A percentile compares a stretch with the other conserved stretches of the same genome.
Evolutionary conservation across 805 yeast species (phyloP).

Genomic region (Lachancea mirantina): DNA sequence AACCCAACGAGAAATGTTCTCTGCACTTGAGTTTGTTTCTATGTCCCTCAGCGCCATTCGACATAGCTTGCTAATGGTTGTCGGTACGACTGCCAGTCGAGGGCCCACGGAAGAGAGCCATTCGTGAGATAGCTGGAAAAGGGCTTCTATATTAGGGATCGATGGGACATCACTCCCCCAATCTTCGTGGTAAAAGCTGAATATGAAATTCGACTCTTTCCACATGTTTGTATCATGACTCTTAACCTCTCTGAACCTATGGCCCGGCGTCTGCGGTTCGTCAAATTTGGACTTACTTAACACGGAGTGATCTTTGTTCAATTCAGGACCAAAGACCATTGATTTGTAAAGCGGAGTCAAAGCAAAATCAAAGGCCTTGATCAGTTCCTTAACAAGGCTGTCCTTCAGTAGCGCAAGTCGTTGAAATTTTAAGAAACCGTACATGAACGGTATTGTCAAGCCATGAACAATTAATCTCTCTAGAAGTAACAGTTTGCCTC

Average conservation of each 20-base stretch:
- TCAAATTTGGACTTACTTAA: not conserved
- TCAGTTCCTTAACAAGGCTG: slow-evolving; percentile 40
- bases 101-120: slow-evolving; percentile 51
- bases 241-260: slow-evolving; percentile 5
- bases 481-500: slow-evolving; percentile 41
- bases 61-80: slow-evolving; percentile 50
- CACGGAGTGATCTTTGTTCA: not conserved
- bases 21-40: slow-evolving; percentile 11
- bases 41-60: slow-evolving; percentile 47
- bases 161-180: slow-evolving; percentile 42
- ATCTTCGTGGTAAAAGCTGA: slow-evolving; percentile 38
- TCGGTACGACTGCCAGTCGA: slow-evolving; percentile 41
- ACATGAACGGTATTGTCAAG: slow-evolving; percentile 53
- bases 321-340: slow-evolving; percentile 1
- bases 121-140: slow-evolving; percentile 42
- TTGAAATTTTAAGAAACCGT: slow-evolving; percentile 54
- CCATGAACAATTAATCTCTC: slow-evolving; percentile 53
- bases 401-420: slow-evolving; percentile 48
- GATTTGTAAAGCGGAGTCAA: slow-evolving; percentile 40
- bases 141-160: slow-evolving; percentile 35
- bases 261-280: slow-evolving; percentile 1
- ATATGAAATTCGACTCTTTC: slow-evolving; percentile 14
- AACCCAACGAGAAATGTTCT: slow-evolving; percentile 40
- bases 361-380: slow-evolving; percentile 42
- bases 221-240: slow-evolving; percentile 13